Percentiles rank a stretch among this genome's conserved stretches.
These are phyloP conservation scores for Mucor irregularis DNA, from an alignment of 371 early-diverging fungal genomes.

Conservation along the genomic window DNA sequence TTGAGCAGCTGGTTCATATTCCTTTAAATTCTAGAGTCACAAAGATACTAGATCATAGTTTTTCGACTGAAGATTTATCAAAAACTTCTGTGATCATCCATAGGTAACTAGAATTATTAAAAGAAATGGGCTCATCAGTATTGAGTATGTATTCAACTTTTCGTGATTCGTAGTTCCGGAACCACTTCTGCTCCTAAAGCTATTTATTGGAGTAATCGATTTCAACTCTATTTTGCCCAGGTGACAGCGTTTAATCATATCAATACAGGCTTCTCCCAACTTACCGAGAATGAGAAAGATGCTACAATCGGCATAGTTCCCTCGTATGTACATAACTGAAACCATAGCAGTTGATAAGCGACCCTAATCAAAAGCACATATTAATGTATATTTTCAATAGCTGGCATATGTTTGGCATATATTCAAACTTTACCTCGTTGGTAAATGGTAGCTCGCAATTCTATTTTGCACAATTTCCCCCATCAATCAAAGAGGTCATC, in stretches of 20 bases:
- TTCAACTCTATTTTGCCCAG: not conserved
- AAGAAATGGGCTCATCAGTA: not conserved
- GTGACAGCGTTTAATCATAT: not conserved
- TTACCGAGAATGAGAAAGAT: not conserved
- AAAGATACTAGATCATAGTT: not conserved
- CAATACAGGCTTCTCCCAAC: not conserved
- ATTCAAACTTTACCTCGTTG: not conserved
- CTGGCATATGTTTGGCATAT: constrained; percentile 11
- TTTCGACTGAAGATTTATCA: not conserved
- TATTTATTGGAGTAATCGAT: not conserved
- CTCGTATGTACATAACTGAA: not conserved
- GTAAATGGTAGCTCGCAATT: constrained; percentile 5
- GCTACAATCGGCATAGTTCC: not conserved
- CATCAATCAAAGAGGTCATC: constrained; percentile 5
- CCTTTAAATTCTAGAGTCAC: not conserved
- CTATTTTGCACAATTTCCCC: constrained; percentile 9
- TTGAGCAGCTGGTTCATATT: not conserved
- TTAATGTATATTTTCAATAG: not conserved
- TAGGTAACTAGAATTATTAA: constrained; percentile 5
- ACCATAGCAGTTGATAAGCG: too few relatives aligned
- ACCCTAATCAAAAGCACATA: too few relatives aligned
- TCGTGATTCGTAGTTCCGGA: not conserved
- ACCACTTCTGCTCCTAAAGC: not conserved
- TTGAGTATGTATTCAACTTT: not conserved
- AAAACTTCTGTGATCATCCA: constrained; percentile 13